Base-by-base conservation (phyloP, 768 basidiomycete genomes). In the Hortiboletus flavorubellus region DNA sequence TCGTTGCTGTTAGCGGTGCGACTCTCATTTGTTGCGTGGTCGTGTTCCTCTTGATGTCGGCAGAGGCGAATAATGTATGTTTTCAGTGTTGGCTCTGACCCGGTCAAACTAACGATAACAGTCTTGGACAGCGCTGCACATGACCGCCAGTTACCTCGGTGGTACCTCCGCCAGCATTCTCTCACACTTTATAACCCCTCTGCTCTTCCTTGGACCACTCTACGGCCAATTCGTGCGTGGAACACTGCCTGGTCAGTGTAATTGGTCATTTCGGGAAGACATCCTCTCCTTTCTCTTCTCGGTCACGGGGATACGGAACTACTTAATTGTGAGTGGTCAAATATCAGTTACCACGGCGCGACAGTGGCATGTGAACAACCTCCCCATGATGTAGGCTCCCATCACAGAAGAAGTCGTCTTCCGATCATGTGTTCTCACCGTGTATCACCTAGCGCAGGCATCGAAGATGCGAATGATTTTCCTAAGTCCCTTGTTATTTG, bases 321-420 rank as follows among this genome's bases (percentile, higher is more conserved):
- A 86, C 67, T 46, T 77, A 21, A 54, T 78, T 39, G 83, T 81
- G 51, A 21, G 77, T 68, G 30, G 43, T 50, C 4, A 15, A 23
- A 35, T 12, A 15, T 15, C 11, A 38, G 59, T 54, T 18, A 46
- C 35, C 40, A 14, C 31, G 26, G 18, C 29, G 21, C 8, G n/a
- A 46, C 40, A 7, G 40, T 43, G 37, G 46, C 52, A 18, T 42
- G 49, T 49, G 34, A 52, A 31, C 42, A 30, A 30, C 23, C n/a
- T 42, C 6, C 16, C 8, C 29, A 33, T 18, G 10, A 46, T 5
- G 31, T 55, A 94, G 93, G 94, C 81, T 4, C 96, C 96, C 0
- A 70, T 94, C 34, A 95, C 95, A 0, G 96, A 99, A 73, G 96
- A 98, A 70, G 54, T 97, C 26, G 90, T 92, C 8, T 98, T 97